These are phyloP conservation scores for Syzygium oleosum DNA, from an alignment of 345 rosid species.

Conservation along the genomic window DNA sequence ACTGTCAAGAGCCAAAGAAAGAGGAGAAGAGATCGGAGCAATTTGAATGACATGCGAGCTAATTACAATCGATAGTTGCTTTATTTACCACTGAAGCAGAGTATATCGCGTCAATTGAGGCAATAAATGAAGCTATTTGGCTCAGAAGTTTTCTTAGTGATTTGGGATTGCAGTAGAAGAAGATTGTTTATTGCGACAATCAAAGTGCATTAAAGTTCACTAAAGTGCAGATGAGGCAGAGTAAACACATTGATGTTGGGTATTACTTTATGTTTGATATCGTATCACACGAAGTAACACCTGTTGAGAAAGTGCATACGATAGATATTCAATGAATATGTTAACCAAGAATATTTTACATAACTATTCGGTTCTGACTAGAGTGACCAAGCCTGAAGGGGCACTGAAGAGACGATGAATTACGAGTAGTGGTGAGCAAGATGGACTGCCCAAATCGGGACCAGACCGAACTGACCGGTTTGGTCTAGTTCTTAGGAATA, in stretches of 20 bases:
- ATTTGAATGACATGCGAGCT: background rate
- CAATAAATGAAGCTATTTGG: background rate
- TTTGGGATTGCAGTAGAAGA: background rate
- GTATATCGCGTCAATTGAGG: background rate
- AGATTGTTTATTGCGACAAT: background rate
- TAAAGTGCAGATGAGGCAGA: background rate
- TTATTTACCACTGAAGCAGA: background rate
- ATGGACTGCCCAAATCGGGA: no score
- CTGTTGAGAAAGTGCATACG: background rate
- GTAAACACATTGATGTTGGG: background rate
- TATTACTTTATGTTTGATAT: background rate
- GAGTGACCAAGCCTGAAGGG: background rate
- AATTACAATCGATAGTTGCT: background rate
- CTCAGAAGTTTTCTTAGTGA: background rate
- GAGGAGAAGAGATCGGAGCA: no score
- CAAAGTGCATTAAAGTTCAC: background rate
- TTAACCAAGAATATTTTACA: background rate
- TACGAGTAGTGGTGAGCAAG: no score
- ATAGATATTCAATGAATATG: background rate
- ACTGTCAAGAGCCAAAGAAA: no score
- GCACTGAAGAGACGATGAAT: background rate
- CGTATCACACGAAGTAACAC: background rate
- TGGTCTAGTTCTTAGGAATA: no score
- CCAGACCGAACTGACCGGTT: fast-evolving
- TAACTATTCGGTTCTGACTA: no score